These are phyloP conservation scores for Obelidium mucronatum DNA, from an alignment of 192 early-diverging fungal genomes.

Conservation along the genomic window DNA sequence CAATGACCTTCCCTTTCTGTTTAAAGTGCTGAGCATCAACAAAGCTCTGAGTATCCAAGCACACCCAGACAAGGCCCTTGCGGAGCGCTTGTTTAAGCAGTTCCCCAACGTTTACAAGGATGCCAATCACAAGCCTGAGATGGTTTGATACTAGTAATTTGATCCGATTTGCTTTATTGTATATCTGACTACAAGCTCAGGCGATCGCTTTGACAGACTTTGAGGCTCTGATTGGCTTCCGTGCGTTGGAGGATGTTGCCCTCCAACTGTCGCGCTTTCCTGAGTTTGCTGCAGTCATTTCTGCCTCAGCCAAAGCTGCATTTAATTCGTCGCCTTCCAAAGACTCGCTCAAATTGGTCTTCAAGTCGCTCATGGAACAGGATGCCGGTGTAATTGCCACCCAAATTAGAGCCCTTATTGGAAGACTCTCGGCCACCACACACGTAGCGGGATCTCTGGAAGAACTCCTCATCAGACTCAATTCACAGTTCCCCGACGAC, in stretches of 20 bases:
- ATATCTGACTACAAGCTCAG: constrained; percentile 28
- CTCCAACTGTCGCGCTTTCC: constrained; percentile 72
- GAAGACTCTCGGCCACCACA: constrained; percentile 42
- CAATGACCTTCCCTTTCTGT: constrained; percentile 93
- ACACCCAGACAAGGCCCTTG: constrained; percentile 94
- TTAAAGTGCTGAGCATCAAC: constrained; percentile 80
- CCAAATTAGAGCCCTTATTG: constrained; percentile 64
- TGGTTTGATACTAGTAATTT: too few species aligned
- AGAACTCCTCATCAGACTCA: constrained; percentile 77
- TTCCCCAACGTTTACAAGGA: constrained; percentile 93
- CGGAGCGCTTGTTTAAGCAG: constrained; percentile 70
- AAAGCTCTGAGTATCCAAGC: constrained; percentile 97
- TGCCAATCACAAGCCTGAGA: constrained; percentile 94
- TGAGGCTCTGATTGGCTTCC: constrained; percentile 93
- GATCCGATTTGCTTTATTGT: constrained; percentile 7
- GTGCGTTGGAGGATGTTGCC: constrained; percentile 80
- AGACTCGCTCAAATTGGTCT: constrained; percentile 47
- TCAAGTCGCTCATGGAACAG: constrained; percentile 45
- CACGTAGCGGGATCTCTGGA: constrained; percentile 36
- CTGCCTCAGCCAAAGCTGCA: constrained; percentile 44
- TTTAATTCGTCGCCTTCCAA: constrained; percentile 49
- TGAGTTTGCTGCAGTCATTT: constrained; percentile 76
- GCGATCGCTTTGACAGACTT: constrained; percentile 95
- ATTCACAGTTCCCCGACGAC: constrained; percentile 88
- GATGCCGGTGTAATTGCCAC: constrained; percentile 51